phyloP scores from a whole-genome alignment of 1,284 basidiomycete species.

The Rhodotorula sp. region DNA sequence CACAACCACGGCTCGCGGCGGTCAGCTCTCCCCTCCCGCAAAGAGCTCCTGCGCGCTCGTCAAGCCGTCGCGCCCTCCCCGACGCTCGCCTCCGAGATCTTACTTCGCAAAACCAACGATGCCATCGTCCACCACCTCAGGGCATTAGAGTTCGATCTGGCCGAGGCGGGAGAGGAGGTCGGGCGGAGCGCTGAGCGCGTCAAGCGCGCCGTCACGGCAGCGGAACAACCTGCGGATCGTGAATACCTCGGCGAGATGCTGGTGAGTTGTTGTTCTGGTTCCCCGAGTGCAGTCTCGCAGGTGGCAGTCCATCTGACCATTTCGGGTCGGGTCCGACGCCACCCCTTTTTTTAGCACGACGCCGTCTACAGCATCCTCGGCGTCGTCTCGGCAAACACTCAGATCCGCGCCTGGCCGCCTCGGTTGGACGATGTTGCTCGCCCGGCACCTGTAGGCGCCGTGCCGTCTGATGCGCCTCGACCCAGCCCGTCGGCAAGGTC shows the following conservation, averaged over 20 bases:
- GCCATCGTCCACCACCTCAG: neutral
- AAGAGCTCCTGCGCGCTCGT: slow-evolving; percentile 3
- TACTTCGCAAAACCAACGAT: too few relatives aligned
- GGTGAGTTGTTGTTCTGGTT: neutral
- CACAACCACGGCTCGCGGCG: slow-evolving; percentile 8
- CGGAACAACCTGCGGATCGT: too few relatives aligned
- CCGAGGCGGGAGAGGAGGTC: neutral
- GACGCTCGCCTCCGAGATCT: neutral
- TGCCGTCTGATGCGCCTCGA: neutral
- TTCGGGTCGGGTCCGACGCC: too few relatives aligned
- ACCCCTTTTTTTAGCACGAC: slow-evolving; percentile 4
- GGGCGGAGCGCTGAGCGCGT: neutral
- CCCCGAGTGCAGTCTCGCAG: neutral
- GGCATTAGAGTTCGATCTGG: neutral
- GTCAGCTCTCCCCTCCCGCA: neutral
- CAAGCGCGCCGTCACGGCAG: neutral
- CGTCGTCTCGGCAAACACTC: neutral
- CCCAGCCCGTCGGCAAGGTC: neutral
- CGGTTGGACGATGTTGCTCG: neutral
- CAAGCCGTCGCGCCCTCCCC: slow-evolving; percentile 8
- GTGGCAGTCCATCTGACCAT: neutral
- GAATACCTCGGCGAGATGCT: neutral
- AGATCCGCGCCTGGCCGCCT: too few relatives aligned
- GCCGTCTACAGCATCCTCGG: neutral
- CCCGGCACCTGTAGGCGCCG: neutral